Base-by-base conservation (phyloP, 306 rosid genomes). In the Pterocarpus macrocarpus region DNA sequence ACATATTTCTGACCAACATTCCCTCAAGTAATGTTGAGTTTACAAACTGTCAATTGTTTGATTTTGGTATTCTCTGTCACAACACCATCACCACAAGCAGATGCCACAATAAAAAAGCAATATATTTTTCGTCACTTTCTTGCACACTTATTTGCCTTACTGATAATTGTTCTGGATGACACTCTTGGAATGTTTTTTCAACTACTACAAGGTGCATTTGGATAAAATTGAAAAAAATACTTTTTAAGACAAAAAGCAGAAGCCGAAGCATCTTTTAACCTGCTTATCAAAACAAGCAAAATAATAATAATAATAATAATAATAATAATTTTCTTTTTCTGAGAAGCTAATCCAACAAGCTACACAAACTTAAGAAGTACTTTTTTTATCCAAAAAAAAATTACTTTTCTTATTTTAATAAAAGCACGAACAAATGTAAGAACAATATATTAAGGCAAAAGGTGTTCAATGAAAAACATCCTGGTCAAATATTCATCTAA, bases 381-480 rank as follows among this genome's bases (percentile, higher is more conserved):
- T 43, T 43, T 43, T 43, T 8, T 43, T 43, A 43, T 8, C 2
- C 5, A 43, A 43, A 43, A 2, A 43, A 22, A 22, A 22, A 22
- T 22, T 22, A 22, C 28, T 22, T 22, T 22, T 22, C 28, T 22
- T 22, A 22, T 22, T 22, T 22, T 22, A 22, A 22, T 22, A 22
- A 22, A 22, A 22, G 28, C 28, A 43, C 8, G 2, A 43, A 1
- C 8, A 43, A 43, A 43, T 2, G 2, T 43, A 43, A 8, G 2
- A 43, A 53, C 43, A 82, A 70, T 74, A 69, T 33, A 70, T 57
- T 52, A 30, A 71, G 61, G 75, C 44, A 64, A 64, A 38, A 70
- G 36, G 64, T 39, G 33, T 64, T 22, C 28, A 43, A 57, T 7
- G 11, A 22, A 22, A 22, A 75, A 33, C 5, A 64, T 50, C 36